These are phyloP conservation scores for Omphalotus olearius DNA, from an alignment of 1,284 basidiomycete genomes.

Conservation along the genomic window DNA sequence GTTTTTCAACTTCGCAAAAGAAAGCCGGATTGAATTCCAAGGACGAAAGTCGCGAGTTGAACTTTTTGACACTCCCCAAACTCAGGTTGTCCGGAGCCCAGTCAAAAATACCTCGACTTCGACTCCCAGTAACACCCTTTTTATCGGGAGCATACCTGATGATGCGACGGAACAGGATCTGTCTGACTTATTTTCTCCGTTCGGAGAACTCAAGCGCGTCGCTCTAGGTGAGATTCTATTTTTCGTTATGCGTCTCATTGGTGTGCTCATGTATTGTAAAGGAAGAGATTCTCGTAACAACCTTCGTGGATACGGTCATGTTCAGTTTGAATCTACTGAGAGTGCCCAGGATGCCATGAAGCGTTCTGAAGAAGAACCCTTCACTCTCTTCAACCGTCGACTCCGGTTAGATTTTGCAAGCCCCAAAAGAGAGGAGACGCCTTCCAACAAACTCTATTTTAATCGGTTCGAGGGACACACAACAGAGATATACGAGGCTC, in stretches of 20 bases:
- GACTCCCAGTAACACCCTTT: slow-evolving; percentile 30
- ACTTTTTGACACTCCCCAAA: slow-evolving; percentile 5
- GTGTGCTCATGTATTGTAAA: slow-evolving; percentile 15
- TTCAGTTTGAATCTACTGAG: slow-evolving; percentile 33
- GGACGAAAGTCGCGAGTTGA: background rate
- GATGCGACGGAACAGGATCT: slow-evolving; percentile 34
- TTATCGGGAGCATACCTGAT: slow-evolving; percentile 43
- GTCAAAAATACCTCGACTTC: background rate
- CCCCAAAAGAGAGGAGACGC: slow-evolving; percentile 16
- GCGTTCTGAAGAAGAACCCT: slow-evolving; percentile 32
- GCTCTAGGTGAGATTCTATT: background rate
- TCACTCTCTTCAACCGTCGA: slow-evolving; percentile 40
- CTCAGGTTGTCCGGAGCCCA: background rate
- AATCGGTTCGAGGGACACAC: slow-evolving; percentile 27
- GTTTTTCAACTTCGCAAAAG: background rate
- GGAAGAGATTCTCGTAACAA: slow-evolving; percentile 29
- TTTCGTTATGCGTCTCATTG: background rate
- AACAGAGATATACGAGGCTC: slow-evolving; percentile 21
- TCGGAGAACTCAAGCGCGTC: background rate
- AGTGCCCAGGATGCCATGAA: slow-evolving; percentile 33
- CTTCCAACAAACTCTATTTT: slow-evolving; percentile 38
- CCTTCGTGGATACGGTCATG: slow-evolving; percentile 38
- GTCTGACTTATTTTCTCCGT: slow-evolving; percentile 16
- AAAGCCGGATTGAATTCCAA: background rate
- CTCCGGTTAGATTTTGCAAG: slow-evolving; percentile 34